Evolutionary conservation across 2,329 filamentous ascomycete species (phyloP).

Genomic region (Fusarium protoensiforme): DNA sequence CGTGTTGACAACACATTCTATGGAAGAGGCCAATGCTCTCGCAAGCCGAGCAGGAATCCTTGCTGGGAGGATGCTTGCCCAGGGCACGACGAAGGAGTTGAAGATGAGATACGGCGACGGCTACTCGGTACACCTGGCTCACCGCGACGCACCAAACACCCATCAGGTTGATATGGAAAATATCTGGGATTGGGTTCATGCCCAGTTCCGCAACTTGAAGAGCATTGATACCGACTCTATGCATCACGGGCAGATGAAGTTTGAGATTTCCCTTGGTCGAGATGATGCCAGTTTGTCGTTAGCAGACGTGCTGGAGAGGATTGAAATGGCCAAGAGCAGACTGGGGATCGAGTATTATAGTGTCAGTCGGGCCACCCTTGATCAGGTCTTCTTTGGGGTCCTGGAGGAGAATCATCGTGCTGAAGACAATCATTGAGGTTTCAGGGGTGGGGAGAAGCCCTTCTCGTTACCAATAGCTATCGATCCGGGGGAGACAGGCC

Average conservation of each 20-base stretch:
- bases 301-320: neutral
- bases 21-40: slow-evolving; percentile 84
- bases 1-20: slow-evolving; percentile 80
- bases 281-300: neutral
- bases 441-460: no score
- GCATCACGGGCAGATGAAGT: neutral
- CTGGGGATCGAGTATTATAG: neutral
- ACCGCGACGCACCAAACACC: slow-evolving; percentile 76
- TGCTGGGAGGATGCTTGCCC: slow-evolving; percentile 81
- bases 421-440: neutral
- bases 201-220: neutral
- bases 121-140: slow-evolving; percentile 81
- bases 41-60: slow-evolving; percentile 76
- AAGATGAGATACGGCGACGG: slow-evolving; percentile 77
- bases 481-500: no score
- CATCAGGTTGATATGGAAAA: slow-evolving; percentile 35
- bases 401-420: neutral
- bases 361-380: neutral
- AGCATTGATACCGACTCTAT: neutral
- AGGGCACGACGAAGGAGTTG: slow-evolving; percentile 76
- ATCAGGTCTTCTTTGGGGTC: slow-evolving; percentile 2
- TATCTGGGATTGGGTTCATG: neutral
- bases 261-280: neutral
- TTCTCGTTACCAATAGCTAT: no score
- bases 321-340: neutral